Evolutionary conservation across 1,139 yeast genomes (phyloP), one percentile per base, ranked within the genome.

Genomic region (Wickerhamiella pararugosa): DNA sequence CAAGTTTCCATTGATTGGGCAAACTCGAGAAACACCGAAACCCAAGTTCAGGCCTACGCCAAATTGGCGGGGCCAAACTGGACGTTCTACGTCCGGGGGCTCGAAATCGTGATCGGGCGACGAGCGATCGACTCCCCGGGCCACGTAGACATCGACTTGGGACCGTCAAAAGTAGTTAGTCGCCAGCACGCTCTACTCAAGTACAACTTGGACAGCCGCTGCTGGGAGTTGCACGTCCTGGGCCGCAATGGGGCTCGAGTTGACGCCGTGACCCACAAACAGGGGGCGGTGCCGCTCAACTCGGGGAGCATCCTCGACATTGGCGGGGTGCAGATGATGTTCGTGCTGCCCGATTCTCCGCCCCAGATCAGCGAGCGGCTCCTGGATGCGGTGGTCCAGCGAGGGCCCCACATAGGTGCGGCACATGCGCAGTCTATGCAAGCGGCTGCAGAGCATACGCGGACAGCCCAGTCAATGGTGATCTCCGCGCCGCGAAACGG

Each of bases 251-350:
- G 98, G 30, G 86, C 94, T 30, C 79, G 86, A 53, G 76, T 90
- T 35, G 95, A 90, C 60, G 57, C 60, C 30, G 49, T 49, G 8
- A 47, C 81, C 74, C 47, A 68, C 61, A 49, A 77, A 77, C 62
- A 71, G 70, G 51, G 71, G 11, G 65, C 47, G 49, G 75, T 43
- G 58, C 62, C 47, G 56, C 69, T 90, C 47, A 72, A 73, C 43
- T 79, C 92, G 2, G 98, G 97, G 7, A 84, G 92, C 39, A 76
- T 90, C 15, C 64, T 90, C 47, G 98, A 90, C 57, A 77, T 90
- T 40, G 97, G 97, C 7, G 97, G 96, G 3, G 87, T 94, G 9
- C 98, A 90, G 62, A 90, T 90, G 98, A 90, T 90, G 94, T 90
- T 90, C 59, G 90, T 90, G 32, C 66, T 90, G 50, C 98, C 98